phyloP scores from a whole-genome alignment of 176 grass and related monocot species.

The Panicum miliaceum region DNA sequence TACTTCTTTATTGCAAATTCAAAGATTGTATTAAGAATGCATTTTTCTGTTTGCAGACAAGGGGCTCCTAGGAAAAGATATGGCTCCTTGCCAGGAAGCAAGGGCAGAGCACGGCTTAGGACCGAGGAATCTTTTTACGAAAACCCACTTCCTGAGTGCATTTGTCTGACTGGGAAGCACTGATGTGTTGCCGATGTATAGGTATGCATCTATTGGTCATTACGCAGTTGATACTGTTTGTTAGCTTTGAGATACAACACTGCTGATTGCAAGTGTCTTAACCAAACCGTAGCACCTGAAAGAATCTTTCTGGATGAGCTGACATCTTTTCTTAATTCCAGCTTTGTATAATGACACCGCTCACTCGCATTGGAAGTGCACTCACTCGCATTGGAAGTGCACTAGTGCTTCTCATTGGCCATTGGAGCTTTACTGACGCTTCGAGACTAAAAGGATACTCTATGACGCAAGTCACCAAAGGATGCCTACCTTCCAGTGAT shows the following conservation, averaged over 20 bases:
- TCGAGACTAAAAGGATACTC: not conserved
- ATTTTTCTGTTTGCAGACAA: constrained; percentile 60
- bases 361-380: not conserved
- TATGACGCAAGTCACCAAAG: not conserved
- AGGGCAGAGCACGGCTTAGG: constrained; percentile 79
- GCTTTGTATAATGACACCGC: constrained; percentile 1
- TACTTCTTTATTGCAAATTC: constrained; percentile 3
- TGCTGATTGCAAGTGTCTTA: not conserved
- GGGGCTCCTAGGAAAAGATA: constrained; percentile 90
- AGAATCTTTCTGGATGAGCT: constrained; percentile 16
- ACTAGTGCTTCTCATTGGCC: not conserved
- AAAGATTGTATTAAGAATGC: constrained; percentile 22
- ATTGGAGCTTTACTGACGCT: not conserved
- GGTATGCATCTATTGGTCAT: constrained; percentile 29
- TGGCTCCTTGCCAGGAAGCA: constrained; percentile 74
- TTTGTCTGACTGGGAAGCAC: constrained; percentile 65
- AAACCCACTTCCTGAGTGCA: constrained; percentile 92
- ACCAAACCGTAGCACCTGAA: not conserved
- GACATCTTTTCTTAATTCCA: constrained; percentile 31
- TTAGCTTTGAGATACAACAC: constrained; percentile 27
- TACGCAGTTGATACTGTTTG: not conserved
- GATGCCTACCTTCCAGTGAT: not conserved
- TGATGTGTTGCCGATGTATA: constrained; percentile 44
- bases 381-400: not conserved
- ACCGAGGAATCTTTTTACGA: constrained; percentile 94